phyloP scores from a whole-genome alignment of 2,329 filamentous ascomycete genomes.

The Fusarium paranaense region DNA sequence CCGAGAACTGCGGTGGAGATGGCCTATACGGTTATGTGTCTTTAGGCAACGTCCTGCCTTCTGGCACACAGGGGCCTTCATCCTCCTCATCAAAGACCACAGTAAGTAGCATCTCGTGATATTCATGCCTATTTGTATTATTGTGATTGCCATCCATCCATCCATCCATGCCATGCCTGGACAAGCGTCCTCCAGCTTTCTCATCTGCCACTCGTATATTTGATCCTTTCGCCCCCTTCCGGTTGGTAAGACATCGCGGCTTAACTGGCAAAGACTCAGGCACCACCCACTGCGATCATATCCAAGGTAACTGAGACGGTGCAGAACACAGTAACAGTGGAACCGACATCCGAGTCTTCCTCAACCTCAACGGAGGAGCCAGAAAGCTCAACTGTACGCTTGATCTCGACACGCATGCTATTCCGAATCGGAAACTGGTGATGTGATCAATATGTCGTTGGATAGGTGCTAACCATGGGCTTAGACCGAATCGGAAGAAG shows the following conservation, averaged over 20 bases:
- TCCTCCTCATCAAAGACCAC: constrained; percentile 40
- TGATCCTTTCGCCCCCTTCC: constrained; percentile 16
- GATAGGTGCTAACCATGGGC: constrained; percentile 29
- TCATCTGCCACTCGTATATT: constrained; percentile 18
- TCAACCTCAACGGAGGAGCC: constrained; percentile 41
- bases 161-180: constrained; percentile 29
- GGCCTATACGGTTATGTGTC: constrained; percentile 74
- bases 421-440: constrained; percentile 30
- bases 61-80: constrained; percentile 62
- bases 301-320: constrained; percentile 51
- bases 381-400: constrained; percentile 55
- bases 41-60: constrained; percentile 60
- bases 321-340: constrained; percentile 47
- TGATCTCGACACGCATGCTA: constrained; percentile 33
- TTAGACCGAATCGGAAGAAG: constrained; percentile 28
- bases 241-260: constrained; percentile 43
- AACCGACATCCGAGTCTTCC: constrained; percentile 35
- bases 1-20: constrained; percentile 73
- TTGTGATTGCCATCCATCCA: constrained; percentile 30
- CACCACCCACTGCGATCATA: constrained; percentile 44
- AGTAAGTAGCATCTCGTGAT: constrained; percentile 43
- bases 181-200: constrained; percentile 38
- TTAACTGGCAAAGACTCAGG: constrained; percentile 46
- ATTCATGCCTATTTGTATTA: constrained; percentile 24
- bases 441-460: constrained; percentile 22